Conservation (phyloP, 306 rosid species). For the Trichosanthes truncata region DNA sequence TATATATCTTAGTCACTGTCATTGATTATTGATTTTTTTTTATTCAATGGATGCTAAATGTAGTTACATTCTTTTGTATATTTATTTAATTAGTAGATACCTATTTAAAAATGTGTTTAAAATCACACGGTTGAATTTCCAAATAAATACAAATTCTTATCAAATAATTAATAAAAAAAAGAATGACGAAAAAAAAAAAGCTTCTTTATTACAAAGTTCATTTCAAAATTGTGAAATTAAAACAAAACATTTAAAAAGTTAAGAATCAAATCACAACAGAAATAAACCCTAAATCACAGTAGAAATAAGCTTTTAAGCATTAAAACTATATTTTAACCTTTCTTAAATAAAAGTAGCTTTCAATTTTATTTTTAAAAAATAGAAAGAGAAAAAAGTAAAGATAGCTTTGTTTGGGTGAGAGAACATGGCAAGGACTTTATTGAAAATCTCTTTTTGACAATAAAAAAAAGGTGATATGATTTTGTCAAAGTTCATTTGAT, state of each 20-base stretch:
- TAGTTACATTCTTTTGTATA: no score
- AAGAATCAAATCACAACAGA: not conserved
- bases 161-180: not conserved
- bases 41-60: no score
- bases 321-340: not conserved
- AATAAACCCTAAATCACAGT: no score
- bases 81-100: no score
- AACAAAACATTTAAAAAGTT: not conserved
- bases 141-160: not conserved
- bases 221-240: not conserved
- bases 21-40: no score
- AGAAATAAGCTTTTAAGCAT: not conserved
- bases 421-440: not conserved
- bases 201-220: not conserved
- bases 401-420: not conserved
- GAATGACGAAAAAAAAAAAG: not conserved
- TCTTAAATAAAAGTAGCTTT: not conserved
- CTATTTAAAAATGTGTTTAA: no score
- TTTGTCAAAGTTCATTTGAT: not conserved
- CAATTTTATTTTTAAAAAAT: not conserved
- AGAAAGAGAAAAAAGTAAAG: not conserved
- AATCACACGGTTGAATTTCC: no score
- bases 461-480: not conserved
- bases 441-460: not conserved
- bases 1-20: no score